Base-by-base conservation (phyloP, 208 protist species). In the Angomonas ambiguus region DNA sequence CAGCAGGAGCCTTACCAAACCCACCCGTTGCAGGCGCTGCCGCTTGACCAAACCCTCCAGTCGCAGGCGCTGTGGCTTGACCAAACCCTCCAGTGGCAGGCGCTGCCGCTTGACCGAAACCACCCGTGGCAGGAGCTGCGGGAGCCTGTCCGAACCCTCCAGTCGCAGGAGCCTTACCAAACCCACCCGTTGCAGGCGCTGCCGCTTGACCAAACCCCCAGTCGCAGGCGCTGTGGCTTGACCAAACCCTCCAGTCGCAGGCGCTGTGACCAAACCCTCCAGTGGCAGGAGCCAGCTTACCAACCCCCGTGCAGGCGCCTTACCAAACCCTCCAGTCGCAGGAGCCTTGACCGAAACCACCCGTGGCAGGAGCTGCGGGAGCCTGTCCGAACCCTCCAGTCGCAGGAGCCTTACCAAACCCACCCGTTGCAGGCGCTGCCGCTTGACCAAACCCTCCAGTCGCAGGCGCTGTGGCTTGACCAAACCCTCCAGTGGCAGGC, bases 101-200 rank as follows among this genome's bases (percentile, higher is more conserved):
- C n/a, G n/a, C n/a, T n/a, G n/a, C n/a, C n/a, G n/a, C n/a, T n/a
- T n/a, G n/a, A n/a, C n/a, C n/a, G n/a, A n/a, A n/a, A n/a, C n/a
- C n/a, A n/a, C n/a, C n/a, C n/a, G n/a, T n/a, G n/a, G n/a, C n/a
- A n/a, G n/a, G n/a, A n/a, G n/a, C n/a, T n/a, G n/a, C n/a, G n/a
- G 1, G 35, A n/a, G n/a, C n/a, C n/a, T n/a, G n/a, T n/a, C 30
- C 88, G 84, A 5, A 83, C 81, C 1, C 88, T 83, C 48, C 85
- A 88, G 28, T 91, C 82, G 18, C 88, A 84, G 1, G 74, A 74
- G 64, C 90, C 91, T 2, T 74, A 67, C 62, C 62, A 57, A 67
- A 67, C 20, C 62, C 62, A 11, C 62, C 62, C 42, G 42, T 6
- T 18, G 48, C 32, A 2, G 30, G 41, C 2, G 10, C 41, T 41